Conservation (phyloP, 495 filamentous ascomycete species). For the Aspergillus diversus region DNA sequence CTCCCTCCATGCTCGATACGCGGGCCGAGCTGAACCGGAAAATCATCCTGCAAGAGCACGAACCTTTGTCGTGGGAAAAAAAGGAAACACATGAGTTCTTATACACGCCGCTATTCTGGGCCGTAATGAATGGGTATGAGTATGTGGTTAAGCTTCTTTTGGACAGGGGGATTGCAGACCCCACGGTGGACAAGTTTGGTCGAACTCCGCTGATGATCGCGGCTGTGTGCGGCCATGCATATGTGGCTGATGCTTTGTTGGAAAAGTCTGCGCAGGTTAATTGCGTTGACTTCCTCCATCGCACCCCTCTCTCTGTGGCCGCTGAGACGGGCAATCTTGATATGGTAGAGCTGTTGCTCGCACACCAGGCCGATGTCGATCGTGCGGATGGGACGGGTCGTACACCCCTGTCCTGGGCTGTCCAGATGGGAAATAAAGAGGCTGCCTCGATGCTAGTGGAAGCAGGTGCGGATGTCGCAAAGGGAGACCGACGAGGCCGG, state of each 20-base stretch:
- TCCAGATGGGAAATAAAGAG: background rate
- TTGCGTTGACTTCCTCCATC: background rate
- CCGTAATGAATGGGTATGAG: background rate
- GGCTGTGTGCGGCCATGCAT: background rate
- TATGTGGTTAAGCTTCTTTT: background rate
- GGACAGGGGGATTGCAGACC: background rate
- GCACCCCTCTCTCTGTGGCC: background rate
- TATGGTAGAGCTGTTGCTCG: background rate
- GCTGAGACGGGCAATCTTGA: background rate
- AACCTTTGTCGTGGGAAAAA: background rate
- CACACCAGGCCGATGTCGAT: background rate
- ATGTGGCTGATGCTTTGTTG: background rate
- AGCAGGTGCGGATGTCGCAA: background rate
- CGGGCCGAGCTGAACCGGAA: background rate
- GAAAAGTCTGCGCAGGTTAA: background rate
- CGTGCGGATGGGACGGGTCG: background rate
- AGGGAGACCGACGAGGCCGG: background rate
- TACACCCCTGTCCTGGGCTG: constrained; percentile 5
- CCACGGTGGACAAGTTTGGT: background rate
- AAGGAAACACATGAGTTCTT: background rate
- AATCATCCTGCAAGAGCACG: background rate
- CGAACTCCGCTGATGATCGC: background rate
- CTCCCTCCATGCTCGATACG: background rate
- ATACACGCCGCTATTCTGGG: background rate
- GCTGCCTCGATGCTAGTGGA: background rate